Conservation (phyloP, 2,329 filamentous ascomycete genomes). For the Aspergillus neotritici region DNA sequence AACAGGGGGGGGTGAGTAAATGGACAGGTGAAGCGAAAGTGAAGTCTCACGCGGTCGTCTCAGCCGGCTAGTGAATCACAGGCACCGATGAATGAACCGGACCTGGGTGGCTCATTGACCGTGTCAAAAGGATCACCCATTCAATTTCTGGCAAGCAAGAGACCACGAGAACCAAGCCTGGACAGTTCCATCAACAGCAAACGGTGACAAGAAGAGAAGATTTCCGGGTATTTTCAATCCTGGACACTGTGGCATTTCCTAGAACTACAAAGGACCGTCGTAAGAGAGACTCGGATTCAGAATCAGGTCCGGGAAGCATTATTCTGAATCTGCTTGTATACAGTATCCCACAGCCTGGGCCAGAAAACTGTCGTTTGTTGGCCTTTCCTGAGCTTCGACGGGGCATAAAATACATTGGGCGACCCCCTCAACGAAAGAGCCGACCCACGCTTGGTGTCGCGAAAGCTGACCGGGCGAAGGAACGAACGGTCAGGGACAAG, state of each 20-base stretch:
- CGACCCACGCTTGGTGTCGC: slow-evolving; percentile 31
- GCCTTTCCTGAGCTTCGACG: slow-evolving; percentile 37
- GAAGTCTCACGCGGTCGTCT: neutral
- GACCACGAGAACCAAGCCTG: too few species aligned
- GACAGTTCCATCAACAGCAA: too few species aligned
- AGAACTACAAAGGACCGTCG: slow-evolving; percentile 2
- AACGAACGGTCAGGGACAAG: slow-evolving; percentile 31
- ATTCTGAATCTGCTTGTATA: slow-evolving; percentile 37
- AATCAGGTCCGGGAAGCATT: slow-evolving; percentile 11
- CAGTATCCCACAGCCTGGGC: slow-evolving; percentile 40
- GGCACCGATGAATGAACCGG: too few species aligned
- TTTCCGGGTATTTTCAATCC: neutral
- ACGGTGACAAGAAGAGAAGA: too few species aligned
- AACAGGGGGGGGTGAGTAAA: neutral
- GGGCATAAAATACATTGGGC: slow-evolving; percentile 21
- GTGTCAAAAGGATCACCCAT: too few species aligned
- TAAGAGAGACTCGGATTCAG: neutral
- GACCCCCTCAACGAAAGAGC: slow-evolving; percentile 36
- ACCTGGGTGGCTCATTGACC: too few species aligned
- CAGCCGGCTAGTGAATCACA: too few species aligned
- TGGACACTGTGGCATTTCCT: neutral
- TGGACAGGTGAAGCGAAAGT: slow-evolving; percentile 4
- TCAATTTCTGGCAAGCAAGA: too few species aligned
- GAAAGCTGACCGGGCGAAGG: slow-evolving; percentile 39
- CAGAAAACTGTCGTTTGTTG: slow-evolving; percentile 35